Base-by-base conservation (phyloP, 2,329 filamentous ascomycete species). In the Colletotrichum sp. region DNA sequence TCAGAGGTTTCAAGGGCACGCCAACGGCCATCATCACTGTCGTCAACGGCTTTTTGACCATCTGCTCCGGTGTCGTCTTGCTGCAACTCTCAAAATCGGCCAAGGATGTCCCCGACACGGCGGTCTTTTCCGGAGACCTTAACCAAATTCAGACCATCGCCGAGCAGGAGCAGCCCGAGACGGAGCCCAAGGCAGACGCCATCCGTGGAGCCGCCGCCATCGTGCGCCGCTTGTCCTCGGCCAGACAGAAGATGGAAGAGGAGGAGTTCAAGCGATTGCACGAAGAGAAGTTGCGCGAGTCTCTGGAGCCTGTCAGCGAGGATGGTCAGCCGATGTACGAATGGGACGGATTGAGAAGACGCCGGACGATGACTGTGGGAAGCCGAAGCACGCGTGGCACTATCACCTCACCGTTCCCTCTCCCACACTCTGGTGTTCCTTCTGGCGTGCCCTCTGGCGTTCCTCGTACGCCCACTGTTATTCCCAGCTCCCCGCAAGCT, bases 41-140 rank as follows among this genome's bases (percentile, higher is more conserved):
- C 34, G 94, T 99, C 72, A 92, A 98, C 87, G 97, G 97, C 2
- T 99, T 99, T 86, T 87, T 99, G 55, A 94, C 94, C 77, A 99
- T 99, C 77, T 99, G 97, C 84, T 91, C 96, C 0, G 97, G 97
- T 1, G 97, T 99, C 8, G 93, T 99, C 1, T 87, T 99, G 9
- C 87, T 99, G 12, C 97, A 99, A 83, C 91, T 99, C n/a, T 98
- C 97, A 69, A 99, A 99, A 84, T 98, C 96, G 0, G 95, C 97
- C 80, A 99, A 99, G 83, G 96, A 99, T 82, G 96, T 99, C 0
- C 97, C 97, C 8, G 97, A 99, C 83, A 90, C 95, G 0, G 96
- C 96, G 36, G 93, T 99, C 52, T 98, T 99, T 88, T 93, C 93
- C 71, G 97, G 96, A 61, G 96, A 99, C 82, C 90, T 99, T 68